Evolutionary conservation across 805 yeast genomes (phyloP).

Genomic region (Candida ficus): DNA sequence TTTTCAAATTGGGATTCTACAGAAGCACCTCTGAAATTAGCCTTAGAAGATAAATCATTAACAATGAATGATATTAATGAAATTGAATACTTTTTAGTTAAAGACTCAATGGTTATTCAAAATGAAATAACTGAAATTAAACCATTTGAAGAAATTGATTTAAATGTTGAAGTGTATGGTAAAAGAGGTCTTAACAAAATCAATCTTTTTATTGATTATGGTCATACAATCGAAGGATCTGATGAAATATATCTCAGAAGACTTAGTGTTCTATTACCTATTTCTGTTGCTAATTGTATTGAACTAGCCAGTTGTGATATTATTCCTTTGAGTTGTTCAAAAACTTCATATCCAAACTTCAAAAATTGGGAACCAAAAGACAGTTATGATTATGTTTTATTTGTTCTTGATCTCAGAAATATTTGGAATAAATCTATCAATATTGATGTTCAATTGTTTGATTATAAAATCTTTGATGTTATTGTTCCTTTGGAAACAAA

Average conservation of each 20-base stretch:
- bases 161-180: conserved; percentile 59
- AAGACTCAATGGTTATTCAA: conserved; percentile 49
- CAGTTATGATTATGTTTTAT: conserved; percentile 48
- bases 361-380: conserved; percentile 3
- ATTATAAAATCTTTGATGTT: conserved; percentile 18
- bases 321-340: conserved; percentile 40
- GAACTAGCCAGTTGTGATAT: conserved; percentile 76
- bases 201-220: conserved; percentile 61
- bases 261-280: conserved; percentile 60
- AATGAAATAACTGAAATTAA: conserved; percentile 19
- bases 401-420: conserved; percentile 75
- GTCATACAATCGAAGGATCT: conserved; percentile 31
- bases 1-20: conserved; percentile 73
- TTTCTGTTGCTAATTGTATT: conserved; percentile 67
- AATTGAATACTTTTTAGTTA: conserved; percentile 61
- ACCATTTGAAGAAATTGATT: conserved; percentile 36
- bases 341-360: neutral
- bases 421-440: conserved; percentile 62
- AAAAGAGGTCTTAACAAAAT: conserved; percentile 70
- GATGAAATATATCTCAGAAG: conserved; percentile 43
- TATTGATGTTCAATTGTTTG: conserved; percentile 30
- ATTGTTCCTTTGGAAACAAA: conserved; percentile 41
- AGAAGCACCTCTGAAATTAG: conserved; percentile 54
- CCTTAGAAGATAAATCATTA: conserved; percentile 41
- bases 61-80: conserved; percentile 67